Base-by-base conservation (phyloP, 768 basidiomycete genomes). In the Cyathus striatus region DNA sequence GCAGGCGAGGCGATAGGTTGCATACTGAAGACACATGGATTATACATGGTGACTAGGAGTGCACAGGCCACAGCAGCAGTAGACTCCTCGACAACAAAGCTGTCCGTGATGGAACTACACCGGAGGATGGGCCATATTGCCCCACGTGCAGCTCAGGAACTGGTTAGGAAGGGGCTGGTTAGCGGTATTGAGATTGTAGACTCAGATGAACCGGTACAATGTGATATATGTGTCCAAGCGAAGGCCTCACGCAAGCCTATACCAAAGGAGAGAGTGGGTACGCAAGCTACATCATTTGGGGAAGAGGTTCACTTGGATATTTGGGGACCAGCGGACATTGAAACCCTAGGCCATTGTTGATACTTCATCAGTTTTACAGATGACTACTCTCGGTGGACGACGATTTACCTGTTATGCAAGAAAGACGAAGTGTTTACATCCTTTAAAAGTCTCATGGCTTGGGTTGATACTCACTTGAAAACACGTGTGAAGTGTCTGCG, bases 331-430 rank as follows among this genome's bases (percentile, higher is more conserved):
- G 56, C 63, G 0, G 50, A 48, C 0, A 40, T 57, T 0, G 40
- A 41, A 14, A 62, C 30, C 0, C 26, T 56, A 0, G 45, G 51
- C 0, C 49, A 52, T 14, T 23, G 45, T 3, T 22, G 27, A 2
- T 70, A 70, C 40, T 65, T 54, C 26, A 33, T 61, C 5, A 54
- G 52, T 0, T 65, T 60, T 45, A 62, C 52, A 0, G 63, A 70
- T 41, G 59, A 68, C 37, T 36, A 43, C 20, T 52, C 51, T 0
- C 44, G 51, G 16, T 40, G 38, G 16, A 50, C 52, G 2, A 32
- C 42, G 16, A 6, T 57, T 6, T 27, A 54, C 24, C 50, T 64
- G 18, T 37, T 66, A 18, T 35, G 34, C 6, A 26, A 27, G 6
- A 66, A 64, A 43, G 16, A 26, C 17, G 50, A 62, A 2, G 47